These are phyloP conservation scores for Sicyos baderoa DNA, from an alignment of 306 rosid species.

Conservation along the genomic window DNA sequence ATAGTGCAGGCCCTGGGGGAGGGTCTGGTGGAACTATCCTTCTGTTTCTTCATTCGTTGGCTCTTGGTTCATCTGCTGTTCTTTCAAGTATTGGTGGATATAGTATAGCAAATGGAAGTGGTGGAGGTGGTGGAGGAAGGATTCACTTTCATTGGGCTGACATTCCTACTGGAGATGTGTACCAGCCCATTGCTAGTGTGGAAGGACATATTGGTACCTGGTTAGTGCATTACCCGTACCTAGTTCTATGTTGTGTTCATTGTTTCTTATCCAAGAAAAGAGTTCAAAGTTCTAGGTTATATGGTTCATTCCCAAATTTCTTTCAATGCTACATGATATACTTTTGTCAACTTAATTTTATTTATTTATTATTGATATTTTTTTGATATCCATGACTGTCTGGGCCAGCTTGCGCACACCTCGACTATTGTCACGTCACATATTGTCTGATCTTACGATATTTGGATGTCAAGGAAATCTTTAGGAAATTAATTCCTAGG, in stretches of 20 bases:
- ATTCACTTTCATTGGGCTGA: slow-evolving; percentile 94
- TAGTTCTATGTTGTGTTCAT: slow-evolving; percentile 23
- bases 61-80: slow-evolving; percentile 55
- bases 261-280: too few relatives aligned
- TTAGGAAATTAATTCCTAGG: too few relatives aligned
- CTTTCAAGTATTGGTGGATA: slow-evolving; percentile 85
- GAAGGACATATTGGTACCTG: slow-evolving; percentile 56
- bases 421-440: too few relatives aligned
- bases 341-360: background rate
- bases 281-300: background rate
- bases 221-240: slow-evolving; percentile 32
- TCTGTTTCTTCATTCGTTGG: slow-evolving; percentile 54
- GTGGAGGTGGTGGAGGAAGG: slow-evolving; percentile 99
- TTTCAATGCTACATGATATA: background rate
- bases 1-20: slow-evolving; percentile 73
- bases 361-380: too few relatives aligned
- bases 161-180: slow-evolving; percentile 89
- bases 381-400: too few relatives aligned
- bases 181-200: slow-evolving; percentile 86
- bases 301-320: background rate
- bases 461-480: too few relatives aligned
- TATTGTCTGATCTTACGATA: too few relatives aligned
- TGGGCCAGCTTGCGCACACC: too few relatives aligned
- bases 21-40: slow-evolving; percentile 95
- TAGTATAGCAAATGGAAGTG: slow-evolving; percentile 50